These are phyloP conservation scores for Sinapis alba DNA, from an alignment of 441 rosid species.

Conservation along the genomic window DNA sequence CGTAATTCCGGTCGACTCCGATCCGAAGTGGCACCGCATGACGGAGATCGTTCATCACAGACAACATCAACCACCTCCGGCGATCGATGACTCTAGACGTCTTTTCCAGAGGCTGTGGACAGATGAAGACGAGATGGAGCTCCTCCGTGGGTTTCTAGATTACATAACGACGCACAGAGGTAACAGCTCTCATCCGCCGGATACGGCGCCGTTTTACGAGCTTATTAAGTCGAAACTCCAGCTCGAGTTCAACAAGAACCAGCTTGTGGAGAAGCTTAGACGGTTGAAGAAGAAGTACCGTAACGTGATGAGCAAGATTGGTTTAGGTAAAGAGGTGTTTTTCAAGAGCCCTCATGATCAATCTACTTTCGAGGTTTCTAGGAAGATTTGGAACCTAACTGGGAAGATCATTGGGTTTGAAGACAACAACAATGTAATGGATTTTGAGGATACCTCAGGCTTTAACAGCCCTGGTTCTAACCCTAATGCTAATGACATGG, in stretches of 20 bases:
- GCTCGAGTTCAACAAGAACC: constrained; percentile 95
- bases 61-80: constrained; percentile 30
- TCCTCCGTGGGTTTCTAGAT: constrained; percentile 86
- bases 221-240: constrained; percentile 91
- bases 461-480: constrained; percentile 36
- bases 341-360: constrained; percentile 93
- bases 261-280: constrained; percentile 92
- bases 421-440: constrained; percentile 48
- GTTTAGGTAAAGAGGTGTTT: constrained; percentile 80
- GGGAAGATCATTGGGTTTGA: constrained; percentile 51
- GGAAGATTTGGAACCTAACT: constrained; percentile 79
- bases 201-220: constrained; percentile 88
- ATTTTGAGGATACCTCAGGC: constrained; percentile 59
- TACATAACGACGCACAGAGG: constrained; percentile 59
- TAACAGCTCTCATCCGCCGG: constrained; percentile 65
- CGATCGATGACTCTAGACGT: constrained; percentile 73
- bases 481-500: constrained; percentile 38
- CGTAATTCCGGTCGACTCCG: constrained; percentile 43
- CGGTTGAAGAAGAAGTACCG: constrained; percentile 91
- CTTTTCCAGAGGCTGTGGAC: constrained; percentile 96
- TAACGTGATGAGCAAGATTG: constrained; percentile 68
- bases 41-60: constrained; percentile 49
- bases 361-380: constrained; percentile 89
- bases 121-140: constrained; percentile 98
- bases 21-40: constrained; percentile 53